Evolutionary conservation across 495 filamentous ascomycete species (phyloP).

Genomic region (Bacidia rubella): DNA sequence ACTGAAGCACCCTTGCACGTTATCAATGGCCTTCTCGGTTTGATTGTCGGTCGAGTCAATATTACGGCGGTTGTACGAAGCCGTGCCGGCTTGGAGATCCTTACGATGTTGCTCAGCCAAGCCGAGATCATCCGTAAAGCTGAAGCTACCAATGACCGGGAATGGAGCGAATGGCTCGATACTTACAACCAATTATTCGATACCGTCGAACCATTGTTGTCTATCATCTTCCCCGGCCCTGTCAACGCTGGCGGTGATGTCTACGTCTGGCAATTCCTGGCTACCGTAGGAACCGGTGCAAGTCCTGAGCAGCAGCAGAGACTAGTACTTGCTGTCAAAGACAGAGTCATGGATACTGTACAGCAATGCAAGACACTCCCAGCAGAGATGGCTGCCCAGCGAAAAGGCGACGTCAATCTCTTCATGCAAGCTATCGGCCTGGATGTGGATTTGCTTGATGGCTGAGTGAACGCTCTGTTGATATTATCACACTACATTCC

Average conservation of each 20-base stretch:
- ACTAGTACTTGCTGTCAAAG: conserved; percentile 89
- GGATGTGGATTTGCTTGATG: conserved; percentile 77
- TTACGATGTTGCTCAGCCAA: conserved; percentile 89
- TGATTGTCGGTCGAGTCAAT: conserved; percentile 71
- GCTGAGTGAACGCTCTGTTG: conserved; percentile 31
- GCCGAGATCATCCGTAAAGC: conserved; percentile 85
- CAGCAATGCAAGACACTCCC: conserved; percentile 76
- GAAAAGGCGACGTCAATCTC: conserved; percentile 83
- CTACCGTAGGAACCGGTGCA: conserved; percentile 82
- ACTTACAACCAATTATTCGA: conserved; percentile 83
- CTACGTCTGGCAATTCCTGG: conserved; percentile 96
- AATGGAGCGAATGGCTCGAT: conserved; percentile 71
- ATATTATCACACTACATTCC: too few relatives aligned
- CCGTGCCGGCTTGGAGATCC: conserved; percentile 70
- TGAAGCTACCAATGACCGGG: conserved; percentile 49
- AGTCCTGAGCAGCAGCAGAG: conserved; percentile 87
- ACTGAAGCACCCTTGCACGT: conserved; percentile 84
- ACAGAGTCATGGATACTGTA: conserved; percentile 94
- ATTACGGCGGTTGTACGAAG: conserved; percentile 66
- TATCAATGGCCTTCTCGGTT: conserved; percentile 72
- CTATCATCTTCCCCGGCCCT: conserved; percentile 71
- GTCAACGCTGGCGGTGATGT: conserved; percentile 76
- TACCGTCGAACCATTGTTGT: conserved; percentile 65
- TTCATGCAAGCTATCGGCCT: conserved; percentile 98
- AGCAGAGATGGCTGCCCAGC: conserved; percentile 62